Base-by-base conservation (phyloP, 768 basidiomycete species). In the Tylopilus rubrobrunneus region DNA sequence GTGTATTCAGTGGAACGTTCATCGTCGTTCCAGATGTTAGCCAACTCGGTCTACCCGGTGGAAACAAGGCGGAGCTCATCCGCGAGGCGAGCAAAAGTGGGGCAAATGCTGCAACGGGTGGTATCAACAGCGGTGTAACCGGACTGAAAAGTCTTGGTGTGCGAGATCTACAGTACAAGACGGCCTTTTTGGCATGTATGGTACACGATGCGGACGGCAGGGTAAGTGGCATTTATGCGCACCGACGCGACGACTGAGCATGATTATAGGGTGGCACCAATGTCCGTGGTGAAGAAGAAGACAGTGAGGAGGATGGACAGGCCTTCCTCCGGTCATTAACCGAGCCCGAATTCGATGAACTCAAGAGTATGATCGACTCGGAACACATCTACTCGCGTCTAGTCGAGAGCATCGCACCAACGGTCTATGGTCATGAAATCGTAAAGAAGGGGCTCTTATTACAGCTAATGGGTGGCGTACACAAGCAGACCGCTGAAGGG, bases 21-120 rank as follows among this genome's bases (percentile, higher is more conserved):
- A 95, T 98, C 62, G 96, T 98, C 49, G 95, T 99, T 1, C 97
- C 97, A 5, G 97, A 99, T 72, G 96, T 98, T 47, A 89, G 93
- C 58, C 95, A 97, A 69, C 82, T 99, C 19, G 93, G 95, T 3
- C 71, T 98, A 17, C 95, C 95, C 1, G 97, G 97, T 15, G 95
- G 97, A 27, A 96, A 93, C 68, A 84, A 85, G 57, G 86, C 93
- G 0, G 85, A 96, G 70, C 79, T 98, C 56, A 89, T 92, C 73
- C 80, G 95, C 34, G 94, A 98, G 69, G 84, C 89, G 2, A 84
- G 78, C 56, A 83, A 79, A 57, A 81, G 78, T 33, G 83, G 83
- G 17, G 78, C 79, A 7, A 82, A 79, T 23, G 74, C 78, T 39
- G 72, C 80, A 5, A 82, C 83, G 10, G 84, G 83, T 4, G 83